Base-by-base conservation (phyloP, 2,329 filamentous ascomycete genomes). In the Paecilomyces fulvus region DNA sequence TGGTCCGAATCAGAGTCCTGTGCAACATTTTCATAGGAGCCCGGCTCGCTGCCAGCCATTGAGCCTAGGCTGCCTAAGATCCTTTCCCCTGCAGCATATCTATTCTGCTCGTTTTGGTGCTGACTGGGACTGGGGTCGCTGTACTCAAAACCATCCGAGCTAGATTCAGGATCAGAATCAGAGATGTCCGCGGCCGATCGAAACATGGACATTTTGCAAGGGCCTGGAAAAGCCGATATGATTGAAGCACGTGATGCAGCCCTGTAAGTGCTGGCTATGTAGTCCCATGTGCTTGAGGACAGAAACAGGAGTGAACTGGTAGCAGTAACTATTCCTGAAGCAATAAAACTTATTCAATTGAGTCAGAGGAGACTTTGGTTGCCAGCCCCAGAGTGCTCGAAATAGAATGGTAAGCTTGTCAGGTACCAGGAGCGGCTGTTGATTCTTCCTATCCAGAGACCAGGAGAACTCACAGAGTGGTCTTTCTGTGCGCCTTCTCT, bases 191-290 rank as follows among this genome's bases (percentile, higher is more conserved):
- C 67, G 30, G 72, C 66, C 53, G 72, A 68, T 55, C 67, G 67
- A 58, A 75, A 75, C 67, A 75, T 68, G 20, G 72, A 75, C 70
- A 74, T 73, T 3, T 58, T 67, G 58, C 52, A 28, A 43, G 51
- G 23, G 17, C 43, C 21, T 51, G 37, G 14, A n/a, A n/a, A 43
- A 17, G 30, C 51, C 52, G 30, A 53, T 30, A 51, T 7, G 28
- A 30, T 28, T 52, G 30, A 28, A 52, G 30, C 9, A 21, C 7
- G 54, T 31, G 52, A 53, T 8, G 37, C n/a, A 9, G 6, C 1
- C 7, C 17, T 17, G 14, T n/a, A 43, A 43, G 37, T 20, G 37
- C 37, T 43, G n/a, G 37, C n/a, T 20, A 43, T 43, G 14, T 43
- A 43, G 8, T 43, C 37, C 37, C n/a, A 43, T 43, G 37, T 43